Conservation (phyloP, 2,329 filamentous ascomycete species). For the Aspergillus quadrilineatus region DNA sequence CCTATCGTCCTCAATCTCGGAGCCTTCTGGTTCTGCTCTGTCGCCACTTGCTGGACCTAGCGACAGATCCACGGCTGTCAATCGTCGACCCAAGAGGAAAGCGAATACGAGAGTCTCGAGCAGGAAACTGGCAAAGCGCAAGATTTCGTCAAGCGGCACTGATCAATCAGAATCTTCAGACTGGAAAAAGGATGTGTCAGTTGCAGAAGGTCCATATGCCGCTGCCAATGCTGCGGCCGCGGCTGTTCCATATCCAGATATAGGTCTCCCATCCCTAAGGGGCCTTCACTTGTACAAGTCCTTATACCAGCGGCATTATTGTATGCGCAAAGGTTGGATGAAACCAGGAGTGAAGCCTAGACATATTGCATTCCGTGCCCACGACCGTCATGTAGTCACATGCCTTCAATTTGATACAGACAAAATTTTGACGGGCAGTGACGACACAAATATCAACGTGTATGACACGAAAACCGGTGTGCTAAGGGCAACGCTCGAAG, state of each 20-base stretch:
- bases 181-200: conserved; percentile 49
- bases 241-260: conserved; percentile 76
- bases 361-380: conserved; percentile 94
- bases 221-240: conserved; percentile 78
- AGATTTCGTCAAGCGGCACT: conserved; percentile 48
- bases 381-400: conserved; percentile 93
- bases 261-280: conserved; percentile 75
- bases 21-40: conserved; percentile 22
- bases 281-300: conserved; percentile 94
- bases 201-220: conserved; percentile 78
- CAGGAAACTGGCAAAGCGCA: conserved; percentile 59
- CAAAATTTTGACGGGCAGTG: conserved; percentile 96
- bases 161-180: conserved; percentile 42
- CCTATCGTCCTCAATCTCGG: conserved; percentile 43
- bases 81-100: conserved; percentile 49
- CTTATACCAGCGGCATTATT: conserved; percentile 86
- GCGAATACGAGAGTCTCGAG: conserved; percentile 46
- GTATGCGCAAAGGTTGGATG: conserved; percentile 92
- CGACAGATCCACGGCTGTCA: conserved; percentile 27
- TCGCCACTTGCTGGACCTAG: conserved; percentile 25
- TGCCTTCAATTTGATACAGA: conserved; percentile 97
- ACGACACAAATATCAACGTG: conserved; percentile 96
- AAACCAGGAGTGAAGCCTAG: conserved; percentile 75
- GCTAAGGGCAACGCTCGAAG: conserved; percentile 77
- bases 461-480: conserved; percentile 96